Evolutionary conservation across 768 basidiomycete species (phyloP).

Genomic region (Panaeolus papilionaceus): DNA sequence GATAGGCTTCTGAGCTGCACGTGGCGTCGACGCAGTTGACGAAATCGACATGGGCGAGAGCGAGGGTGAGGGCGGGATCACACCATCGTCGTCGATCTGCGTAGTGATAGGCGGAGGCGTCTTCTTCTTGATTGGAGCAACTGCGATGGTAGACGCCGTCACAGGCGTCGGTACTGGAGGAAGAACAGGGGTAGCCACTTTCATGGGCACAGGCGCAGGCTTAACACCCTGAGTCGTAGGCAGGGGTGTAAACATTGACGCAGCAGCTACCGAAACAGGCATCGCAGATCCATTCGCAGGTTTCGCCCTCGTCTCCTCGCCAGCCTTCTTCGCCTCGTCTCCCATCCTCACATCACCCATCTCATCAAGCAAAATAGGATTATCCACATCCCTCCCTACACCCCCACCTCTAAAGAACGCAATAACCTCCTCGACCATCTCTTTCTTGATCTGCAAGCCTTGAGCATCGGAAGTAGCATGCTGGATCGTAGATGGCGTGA

Average conservation of each 20-base stretch:
- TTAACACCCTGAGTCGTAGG: neutral
- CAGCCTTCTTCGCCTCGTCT: neutral
- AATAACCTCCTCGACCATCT: conserved; percentile 9
- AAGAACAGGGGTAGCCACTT: neutral
- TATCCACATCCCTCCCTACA: neutral
- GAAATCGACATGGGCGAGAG: conserved; percentile 7
- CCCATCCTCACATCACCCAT: conserved; percentile 8
- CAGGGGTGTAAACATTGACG: neutral
- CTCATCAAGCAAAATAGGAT: conserved; percentile 9
- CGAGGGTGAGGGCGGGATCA: neutral
- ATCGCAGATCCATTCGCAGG: neutral
- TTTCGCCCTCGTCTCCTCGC: neutral
- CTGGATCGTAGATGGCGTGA: neutral
- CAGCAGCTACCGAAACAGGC: neutral
- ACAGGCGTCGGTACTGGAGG: neutral
- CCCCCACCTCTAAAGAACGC: conserved; percentile 1
- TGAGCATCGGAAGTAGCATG: neutral
- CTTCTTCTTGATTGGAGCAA: neutral
- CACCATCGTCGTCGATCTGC: neutral
- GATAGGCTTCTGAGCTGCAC: neutral
- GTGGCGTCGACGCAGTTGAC: neutral
- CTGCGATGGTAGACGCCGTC: neutral
- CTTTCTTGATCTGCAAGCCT: conserved; percentile 7
- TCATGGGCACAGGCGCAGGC: neutral
- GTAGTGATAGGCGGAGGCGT: neutral